Conservation (phyloP, 2,329 filamentous ascomycete species). For the Apiospora pterosperma region DNA sequence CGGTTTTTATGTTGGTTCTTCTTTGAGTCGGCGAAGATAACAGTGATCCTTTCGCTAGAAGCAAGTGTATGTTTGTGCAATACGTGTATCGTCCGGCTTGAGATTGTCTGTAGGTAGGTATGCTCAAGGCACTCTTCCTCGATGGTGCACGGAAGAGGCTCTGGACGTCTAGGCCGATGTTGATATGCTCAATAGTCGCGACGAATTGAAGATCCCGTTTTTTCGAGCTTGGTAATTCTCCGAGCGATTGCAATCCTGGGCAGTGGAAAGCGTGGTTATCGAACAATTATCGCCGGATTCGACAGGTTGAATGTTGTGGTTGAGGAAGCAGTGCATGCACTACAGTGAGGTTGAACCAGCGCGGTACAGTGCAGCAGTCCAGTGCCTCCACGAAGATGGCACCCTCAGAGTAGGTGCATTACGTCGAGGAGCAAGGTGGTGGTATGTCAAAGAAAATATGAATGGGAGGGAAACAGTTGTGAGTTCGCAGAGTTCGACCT, state of each 20-base stretch:
- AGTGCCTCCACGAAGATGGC: not conserved
- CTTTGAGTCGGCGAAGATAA: not conserved
- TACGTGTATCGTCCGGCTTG: not conserved
- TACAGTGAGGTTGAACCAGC: not conserved
- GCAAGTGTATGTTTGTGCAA: not conserved
- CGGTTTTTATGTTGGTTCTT: not conserved
- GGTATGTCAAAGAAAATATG: not conserved
- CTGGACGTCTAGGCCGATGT: not conserved
- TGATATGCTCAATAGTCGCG: not conserved
- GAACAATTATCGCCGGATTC: not conserved
- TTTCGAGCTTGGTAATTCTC: not conserved
- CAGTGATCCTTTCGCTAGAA: not conserved
- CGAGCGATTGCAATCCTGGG: not conserved
- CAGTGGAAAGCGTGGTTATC: not conserved
- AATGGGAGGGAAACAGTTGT: not conserved
- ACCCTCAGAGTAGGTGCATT: not conserved
- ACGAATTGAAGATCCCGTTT: not conserved
- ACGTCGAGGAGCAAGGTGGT: not conserved
- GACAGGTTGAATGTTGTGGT: not conserved
- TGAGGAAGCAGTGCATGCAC: not conserved
- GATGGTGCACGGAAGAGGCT: not conserved
- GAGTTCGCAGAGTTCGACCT: not conserved
- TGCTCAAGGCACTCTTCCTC: not conserved
- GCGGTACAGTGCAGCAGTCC: not conserved
- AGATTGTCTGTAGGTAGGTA: not conserved